Evolutionary conservation across 768 basidiomycete genomes (phyloP), one percentile per base, ranked within the genome.

Genomic region (Coprinopsis strossmayeri): DNA sequence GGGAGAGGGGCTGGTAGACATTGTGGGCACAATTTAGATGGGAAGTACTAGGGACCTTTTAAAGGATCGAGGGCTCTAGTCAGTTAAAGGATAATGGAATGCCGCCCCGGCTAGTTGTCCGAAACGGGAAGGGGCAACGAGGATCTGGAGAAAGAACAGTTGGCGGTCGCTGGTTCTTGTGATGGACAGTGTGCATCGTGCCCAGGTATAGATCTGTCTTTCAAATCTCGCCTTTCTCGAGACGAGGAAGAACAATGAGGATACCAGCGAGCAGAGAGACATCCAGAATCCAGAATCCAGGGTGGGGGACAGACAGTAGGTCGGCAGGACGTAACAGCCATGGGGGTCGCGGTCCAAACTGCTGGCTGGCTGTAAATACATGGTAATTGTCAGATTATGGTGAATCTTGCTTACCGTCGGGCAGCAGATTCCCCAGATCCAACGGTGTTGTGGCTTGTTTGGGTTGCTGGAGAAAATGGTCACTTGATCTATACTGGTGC

Each of bases 361-460:
- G n/a, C n/a, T n/a, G n/a, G n/a, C n/a, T n/a, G n/a, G n/a, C n/a
- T n/a, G 11, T 21, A 18, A 42, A 10, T 32, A 32, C 9, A 32
- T 7, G 30, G 30, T 7, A 7, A 7, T 32, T 32, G 30, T 15
- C 7, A 32, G 30, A 32, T 32, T 32, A 7, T 7, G 30, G 30
- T 32, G n/a, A n/a, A n/a, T n/a, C n/a, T n/a, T n/a, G n/a, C n/a
- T n/a, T n/a, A n/a, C n/a, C 30, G 30, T 32, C 30, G 30, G 30
- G 15, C 15, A n/a, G n/a, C n/a, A n/a, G n/a, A n/a, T n/a, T n/a
- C n/a, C n/a, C n/a, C n/a, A n/a, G n/a, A n/a, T n/a, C n/a, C n/a
- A n/a, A n/a, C n/a, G n/a, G n/a, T 66, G 57, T 67, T 67, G 61
- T 53, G 48, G 18, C 10, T 12, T 68, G 52, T 68, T 67, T 68